Conservation (phyloP, 2,329 filamentous ascomycete species). For the Knufia fluminis region DNA sequence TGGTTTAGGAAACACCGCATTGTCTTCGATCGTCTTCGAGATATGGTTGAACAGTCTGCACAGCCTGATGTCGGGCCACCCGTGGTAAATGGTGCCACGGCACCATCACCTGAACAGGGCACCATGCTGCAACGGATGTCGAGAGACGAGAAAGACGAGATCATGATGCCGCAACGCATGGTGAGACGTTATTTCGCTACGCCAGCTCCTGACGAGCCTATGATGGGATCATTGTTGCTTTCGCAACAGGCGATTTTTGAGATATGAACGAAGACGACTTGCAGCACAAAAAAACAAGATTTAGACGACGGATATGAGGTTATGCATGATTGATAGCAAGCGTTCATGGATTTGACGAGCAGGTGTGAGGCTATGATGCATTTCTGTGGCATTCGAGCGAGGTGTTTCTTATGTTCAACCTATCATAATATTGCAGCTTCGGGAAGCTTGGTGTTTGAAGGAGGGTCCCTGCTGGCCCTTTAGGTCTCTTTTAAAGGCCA, state of each 20-base stretch:
- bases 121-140: slow-evolving; percentile 4
- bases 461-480: not conserved
- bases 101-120: not conserved
- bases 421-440: not conserved
- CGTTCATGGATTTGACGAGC: not conserved
- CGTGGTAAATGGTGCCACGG: not conserved
- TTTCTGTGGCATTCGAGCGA: not conserved
- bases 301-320: not conserved
- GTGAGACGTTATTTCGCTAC: slow-evolving; percentile 1
- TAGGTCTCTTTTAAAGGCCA: not conserved
- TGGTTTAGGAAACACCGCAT: slow-evolving; percentile 2
- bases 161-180: slow-evolving; percentile 8
- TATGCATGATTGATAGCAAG: not conserved
- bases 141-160: slow-evolving; percentile 6
- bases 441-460: not conserved
- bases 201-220: not conserved
- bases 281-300: not conserved
- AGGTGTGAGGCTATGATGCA: not conserved
- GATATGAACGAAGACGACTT: slow-evolving; percentile 2
- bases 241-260: slow-evolving; percentile 5
- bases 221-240: not conserved
- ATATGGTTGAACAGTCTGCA: slow-evolving; percentile 4
- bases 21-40: slow-evolving; percentile 2
- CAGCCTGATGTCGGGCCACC: not conserved
- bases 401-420: not conserved